Evolutionary conservation across 164 flowering plant genomes (phyloP).

Genomic region (Vitis rupestris): DNA sequence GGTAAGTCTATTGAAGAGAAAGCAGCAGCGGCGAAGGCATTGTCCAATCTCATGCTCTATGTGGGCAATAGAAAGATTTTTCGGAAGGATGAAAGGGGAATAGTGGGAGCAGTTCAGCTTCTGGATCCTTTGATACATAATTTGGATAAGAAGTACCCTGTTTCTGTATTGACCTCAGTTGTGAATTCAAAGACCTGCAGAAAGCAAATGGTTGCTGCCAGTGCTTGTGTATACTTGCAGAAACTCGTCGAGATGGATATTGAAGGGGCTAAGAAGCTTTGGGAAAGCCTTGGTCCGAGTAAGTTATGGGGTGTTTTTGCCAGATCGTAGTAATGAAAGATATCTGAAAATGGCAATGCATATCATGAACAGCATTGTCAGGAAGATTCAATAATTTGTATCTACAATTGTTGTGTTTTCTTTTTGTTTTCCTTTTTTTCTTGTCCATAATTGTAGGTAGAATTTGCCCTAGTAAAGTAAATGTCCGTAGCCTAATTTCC

Average conservation of each 20-base stretch:
- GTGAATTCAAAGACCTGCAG: constrained; percentile 61
- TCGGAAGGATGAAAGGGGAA: constrained; percentile 69
- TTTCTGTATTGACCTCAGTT: constrained; percentile 48
- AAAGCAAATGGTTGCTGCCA: constrained; percentile 71
- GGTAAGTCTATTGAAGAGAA: constrained; percentile 76
- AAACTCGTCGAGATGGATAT: constrained; percentile 74
- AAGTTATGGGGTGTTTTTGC: constrained; percentile 83
- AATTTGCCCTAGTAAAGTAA: constrained; percentile 11
- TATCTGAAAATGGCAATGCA: neutral
- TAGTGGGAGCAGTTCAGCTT: constrained; percentile 56
- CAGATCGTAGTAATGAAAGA: constrained; percentile 37
- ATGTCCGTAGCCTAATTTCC: constrained; percentile 19
- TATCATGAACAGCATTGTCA: neutral
- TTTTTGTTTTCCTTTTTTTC: constrained; percentile 12
- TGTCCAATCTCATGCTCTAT: constrained; percentile 49
- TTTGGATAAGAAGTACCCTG: constrained; percentile 65
- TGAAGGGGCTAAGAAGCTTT: constrained; percentile 79
- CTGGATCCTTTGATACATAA: constrained; percentile 59
- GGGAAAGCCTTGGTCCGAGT: constrained; percentile 57
- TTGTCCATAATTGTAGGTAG: constrained; percentile 17
- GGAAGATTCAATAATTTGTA: constrained; percentile 25
- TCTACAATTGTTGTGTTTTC: constrained; percentile 29
- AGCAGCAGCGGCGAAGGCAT: constrained; percentile 65
- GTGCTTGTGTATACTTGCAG: constrained; percentile 62
- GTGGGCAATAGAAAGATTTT: constrained; percentile 56